A percentile compares a stretch with the other conserved stretches of the same genome.
These are phyloP conservation scores for Suhomyces atakaporum DNA, from an alignment of 1,139 yeast species.

Conservation along the genomic window DNA sequence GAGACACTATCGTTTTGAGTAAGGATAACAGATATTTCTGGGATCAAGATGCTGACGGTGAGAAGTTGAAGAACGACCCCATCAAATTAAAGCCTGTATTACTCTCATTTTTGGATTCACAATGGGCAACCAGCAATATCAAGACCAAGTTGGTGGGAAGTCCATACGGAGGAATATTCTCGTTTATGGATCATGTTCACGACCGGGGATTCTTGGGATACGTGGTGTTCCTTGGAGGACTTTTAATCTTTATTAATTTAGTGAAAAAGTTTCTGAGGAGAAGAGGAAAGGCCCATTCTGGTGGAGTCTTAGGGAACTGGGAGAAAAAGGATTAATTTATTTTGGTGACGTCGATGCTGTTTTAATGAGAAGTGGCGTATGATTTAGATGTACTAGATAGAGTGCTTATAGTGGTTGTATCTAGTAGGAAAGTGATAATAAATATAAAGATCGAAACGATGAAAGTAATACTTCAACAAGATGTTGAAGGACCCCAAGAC, in stretches of 20 bases:
- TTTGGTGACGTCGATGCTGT: background rate
- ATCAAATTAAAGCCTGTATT: conserved; percentile 28
- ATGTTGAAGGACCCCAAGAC: too few relatives aligned
- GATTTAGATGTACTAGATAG: too few relatives aligned
- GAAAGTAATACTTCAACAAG: too few relatives aligned
- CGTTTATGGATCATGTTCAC: conserved; percentile 48
- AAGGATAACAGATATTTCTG: conserved; percentile 36
- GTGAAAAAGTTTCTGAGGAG: background rate
- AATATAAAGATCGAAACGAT: too few relatives aligned
- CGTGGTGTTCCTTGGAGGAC: conserved; percentile 22
- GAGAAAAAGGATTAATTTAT: conserved; percentile 23
- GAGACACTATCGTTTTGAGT: conserved; percentile 41
- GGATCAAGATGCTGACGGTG: conserved; percentile 33
- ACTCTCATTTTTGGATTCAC: conserved; percentile 35
- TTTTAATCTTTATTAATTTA: conserved; percentile 1
- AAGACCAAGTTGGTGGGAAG: conserved; percentile 39
- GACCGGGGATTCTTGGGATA: conserved; percentile 49
- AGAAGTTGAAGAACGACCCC: conserved; percentile 34
- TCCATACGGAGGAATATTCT: conserved; percentile 42
- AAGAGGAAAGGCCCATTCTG: conserved; percentile 12
- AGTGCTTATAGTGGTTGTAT: too few relatives aligned
- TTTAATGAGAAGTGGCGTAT: too few relatives aligned
- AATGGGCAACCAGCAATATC: conserved; percentile 16
- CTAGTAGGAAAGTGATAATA: too few relatives aligned
- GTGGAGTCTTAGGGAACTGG: conserved; percentile 28